Percentiles rank a stretch among this genome's conserved stretches.
phyloP scores from a whole-genome alignment of 768 basidiomycete genomes.

The Auriscalpium microsporum region DNA sequence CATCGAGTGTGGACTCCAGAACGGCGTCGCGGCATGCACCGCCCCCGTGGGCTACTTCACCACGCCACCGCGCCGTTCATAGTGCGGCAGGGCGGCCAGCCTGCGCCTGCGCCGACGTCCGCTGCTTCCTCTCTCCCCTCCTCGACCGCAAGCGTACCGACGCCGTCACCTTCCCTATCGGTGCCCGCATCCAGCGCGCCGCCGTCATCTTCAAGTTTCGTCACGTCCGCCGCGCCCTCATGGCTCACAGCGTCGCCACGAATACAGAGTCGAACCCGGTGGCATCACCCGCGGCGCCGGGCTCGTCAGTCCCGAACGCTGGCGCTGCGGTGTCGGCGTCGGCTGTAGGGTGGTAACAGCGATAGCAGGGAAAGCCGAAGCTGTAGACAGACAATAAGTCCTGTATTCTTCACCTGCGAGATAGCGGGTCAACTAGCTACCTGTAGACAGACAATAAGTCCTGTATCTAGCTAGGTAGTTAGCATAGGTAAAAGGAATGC shows the following conservation, averaged over 20 bases:
- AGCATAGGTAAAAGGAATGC: too few species aligned
- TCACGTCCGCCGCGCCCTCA: not conserved
- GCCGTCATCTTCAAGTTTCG: not conserved
- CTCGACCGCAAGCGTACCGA: not conserved
- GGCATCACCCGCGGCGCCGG: not conserved
- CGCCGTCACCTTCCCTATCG: not conserved
- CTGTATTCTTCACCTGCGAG: too few species aligned
- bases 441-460: too few species aligned
- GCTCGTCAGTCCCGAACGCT: not conserved
- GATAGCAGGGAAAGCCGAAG: too few species aligned
- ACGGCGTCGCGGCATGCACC: conserved; percentile 1
- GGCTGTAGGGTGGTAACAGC: not conserved
- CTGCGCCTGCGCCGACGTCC: not conserved
- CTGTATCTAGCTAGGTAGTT: too few species aligned
- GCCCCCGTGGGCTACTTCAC: not conserved
- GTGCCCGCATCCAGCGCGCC: not conserved
- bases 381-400: too few species aligned
- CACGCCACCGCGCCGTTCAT: not conserved
- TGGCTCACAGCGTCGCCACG: not conserved
- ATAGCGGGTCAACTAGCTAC: too few species aligned
- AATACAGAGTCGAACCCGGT: not conserved
- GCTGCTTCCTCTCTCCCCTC: not conserved
- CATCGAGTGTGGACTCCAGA: conserved; percentile 1
- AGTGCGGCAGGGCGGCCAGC: conserved; percentile 4
- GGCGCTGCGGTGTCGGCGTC: not conserved